Conservation (phyloP, 2,329 filamentous ascomycete genomes). For the Westerdykella aurantiaca region DNA sequence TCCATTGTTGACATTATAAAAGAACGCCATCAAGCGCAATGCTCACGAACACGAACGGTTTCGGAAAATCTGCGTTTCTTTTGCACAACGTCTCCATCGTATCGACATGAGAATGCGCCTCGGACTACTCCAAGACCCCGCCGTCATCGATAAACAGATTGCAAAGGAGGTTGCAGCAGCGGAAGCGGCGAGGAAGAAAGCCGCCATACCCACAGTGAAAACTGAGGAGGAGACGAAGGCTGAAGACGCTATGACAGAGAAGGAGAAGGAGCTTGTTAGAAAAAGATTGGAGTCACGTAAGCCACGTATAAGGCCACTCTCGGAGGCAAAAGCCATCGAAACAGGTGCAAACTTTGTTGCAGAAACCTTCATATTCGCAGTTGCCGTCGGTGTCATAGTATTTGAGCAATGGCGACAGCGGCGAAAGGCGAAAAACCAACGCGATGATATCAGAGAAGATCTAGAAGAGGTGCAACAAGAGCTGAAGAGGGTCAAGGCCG, state of each 20-base stretch:
- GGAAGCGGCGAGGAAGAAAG: constrained; percentile 48
- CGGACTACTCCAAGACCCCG: constrained; percentile 57
- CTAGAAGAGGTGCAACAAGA: constrained; percentile 53
- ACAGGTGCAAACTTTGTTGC: constrained; percentile 64
- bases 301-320: constrained; percentile 58
- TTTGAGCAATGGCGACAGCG: constrained; percentile 58
- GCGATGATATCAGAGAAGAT: constrained; percentile 57
- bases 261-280: constrained; percentile 46
- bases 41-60: constrained; percentile 64
- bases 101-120: constrained; percentile 64
- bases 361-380: constrained; percentile 60
- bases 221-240: constrained; percentile 56
- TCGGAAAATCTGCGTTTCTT: constrained; percentile 54
- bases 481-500: constrained; percentile 32
- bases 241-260: constrained; percentile 47
- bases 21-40: constrained; percentile 64
- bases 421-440: constrained; percentile 54
- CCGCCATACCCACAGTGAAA: constrained; percentile 54
- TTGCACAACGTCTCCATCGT: constrained; percentile 60
- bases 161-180: constrained; percentile 51
- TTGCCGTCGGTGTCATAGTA: constrained; percentile 57
- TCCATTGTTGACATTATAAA: constrained; percentile 7
- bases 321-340: constrained; percentile 63
- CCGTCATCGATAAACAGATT: constrained; percentile 49
- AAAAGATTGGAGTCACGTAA: constrained; percentile 35